These are phyloP conservation scores for Sophora flavescens DNA, from an alignment of 306 rosid species.

Conservation along the genomic window DNA sequence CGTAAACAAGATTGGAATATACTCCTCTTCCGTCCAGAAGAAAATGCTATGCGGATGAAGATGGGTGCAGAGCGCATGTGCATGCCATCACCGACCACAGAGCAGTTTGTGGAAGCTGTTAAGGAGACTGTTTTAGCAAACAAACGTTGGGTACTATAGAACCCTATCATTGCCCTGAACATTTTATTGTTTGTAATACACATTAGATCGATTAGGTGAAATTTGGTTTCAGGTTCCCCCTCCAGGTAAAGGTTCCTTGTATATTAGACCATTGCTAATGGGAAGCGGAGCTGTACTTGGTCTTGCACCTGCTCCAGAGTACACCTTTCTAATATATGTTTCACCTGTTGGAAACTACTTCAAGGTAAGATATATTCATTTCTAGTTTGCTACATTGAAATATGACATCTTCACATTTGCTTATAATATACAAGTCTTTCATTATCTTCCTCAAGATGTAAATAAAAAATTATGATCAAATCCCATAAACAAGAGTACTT, in stretches of 20 bases:
- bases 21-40: slow-evolving; percentile 92
- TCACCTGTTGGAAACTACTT: slow-evolving; percentile 99
- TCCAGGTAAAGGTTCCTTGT: slow-evolving; percentile 89
- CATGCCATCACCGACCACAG: slow-evolving; percentile 89
- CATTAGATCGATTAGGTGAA: slow-evolving; percentile 31
- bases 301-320: slow-evolving; percentile 97
- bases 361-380: slow-evolving; percentile 65
- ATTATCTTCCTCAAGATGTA: slow-evolving; percentile 14
- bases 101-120: slow-evolving; percentile 91
- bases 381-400: background rate
- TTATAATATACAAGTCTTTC: background rate
- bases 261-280: slow-evolving; percentile 93
- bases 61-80: slow-evolving; percentile 95
- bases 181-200: slow-evolving; percentile 5
- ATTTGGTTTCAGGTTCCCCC: slow-evolving; percentile 85
- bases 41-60: slow-evolving; percentile 85
- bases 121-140: slow-evolving; percentile 90
- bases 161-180: slow-evolving; percentile 2
- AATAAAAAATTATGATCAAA: slow-evolving; percentile 19
- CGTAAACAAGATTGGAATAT: slow-evolving; percentile 76
- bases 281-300: slow-evolving; percentile 99
- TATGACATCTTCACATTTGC: slow-evolving; percentile 16
- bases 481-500: slow-evolving; percentile 9
- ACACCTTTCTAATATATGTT: slow-evolving; percentile 90
- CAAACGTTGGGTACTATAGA: slow-evolving; percentile 80